Base-by-base conservation (phyloP, 805 yeast genomes). In the Ogataea pilisensis region DNA sequence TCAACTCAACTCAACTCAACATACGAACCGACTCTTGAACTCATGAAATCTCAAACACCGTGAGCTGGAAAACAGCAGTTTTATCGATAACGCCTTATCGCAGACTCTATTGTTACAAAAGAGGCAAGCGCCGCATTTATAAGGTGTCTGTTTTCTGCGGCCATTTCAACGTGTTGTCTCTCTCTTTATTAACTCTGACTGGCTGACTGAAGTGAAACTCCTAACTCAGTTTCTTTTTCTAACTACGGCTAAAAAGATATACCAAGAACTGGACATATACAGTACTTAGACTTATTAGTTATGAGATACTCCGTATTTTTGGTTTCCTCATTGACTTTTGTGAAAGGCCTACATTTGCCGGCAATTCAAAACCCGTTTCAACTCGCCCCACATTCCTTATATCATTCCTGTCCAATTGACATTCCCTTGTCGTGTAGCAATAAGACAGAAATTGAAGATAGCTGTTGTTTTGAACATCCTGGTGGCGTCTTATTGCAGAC, bases 401-500 rank as follows among this genome's bases (percentile, higher is more conserved):
- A 29, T 4, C 50, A 47, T 25, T 33, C 45, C 21, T 82, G 89
- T 54, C 86, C 89, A 1, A 49, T 65, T 2, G 73, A 78, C 48
- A 44, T 69, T 2, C 90, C 91, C 1, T 57, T 75, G 27, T 72
- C 85, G 7, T 85, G 93, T 53, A 54, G 73, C 16, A 80, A 81
- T 50, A 56, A 68, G 5, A 73, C 85, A 0, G 70, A 66, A 2
- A 68, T 77, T 2, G 65, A 60, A 0, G 80, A 87, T 58, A 57
- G 77, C 2, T 90, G 97, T 57, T 90, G 97, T 64, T 86, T 81
- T 59, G 96, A 89, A 57, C 75, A 76, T 35, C 90, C 90, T 8
- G 91, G 95, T 35, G 97, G 97, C 5, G 71, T 87, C 13, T 68
- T 90, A 28, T 63, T 90, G 38, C 85, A 78, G 57, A 85, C 97